A percentile compares a stretch with the other conserved stretches of the same genome.
Conservation (phyloP, 2,329 filamentous ascomycete species). For the Incumbomyces lentus region DNA sequence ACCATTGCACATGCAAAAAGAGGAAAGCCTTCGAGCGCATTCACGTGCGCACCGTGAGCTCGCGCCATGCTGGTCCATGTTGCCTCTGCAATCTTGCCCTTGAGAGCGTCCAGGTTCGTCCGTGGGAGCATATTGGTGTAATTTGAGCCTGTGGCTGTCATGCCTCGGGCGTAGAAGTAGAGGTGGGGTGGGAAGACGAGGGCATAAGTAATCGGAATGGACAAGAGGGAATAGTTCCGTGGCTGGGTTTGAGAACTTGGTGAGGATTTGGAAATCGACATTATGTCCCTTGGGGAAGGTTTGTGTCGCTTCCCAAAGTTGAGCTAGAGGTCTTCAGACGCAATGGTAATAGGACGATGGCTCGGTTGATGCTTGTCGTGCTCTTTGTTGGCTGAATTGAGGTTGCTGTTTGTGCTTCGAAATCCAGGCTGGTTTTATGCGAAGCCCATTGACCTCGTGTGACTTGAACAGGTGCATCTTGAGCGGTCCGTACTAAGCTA, state of each 20-base stretch:
- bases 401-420: too few species aligned
- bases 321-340: too few species aligned
- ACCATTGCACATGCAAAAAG: constrained; percentile 29
- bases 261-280: background rate
- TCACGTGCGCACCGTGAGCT: constrained; percentile 26
- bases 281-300: too few species aligned
- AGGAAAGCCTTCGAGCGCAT: constrained; percentile 27
- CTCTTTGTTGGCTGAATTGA: too few species aligned
- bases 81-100: constrained; percentile 20
- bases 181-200: constrained; percentile 24
- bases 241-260: background rate
- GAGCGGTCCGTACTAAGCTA: background rate
- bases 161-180: constrained; percentile 25
- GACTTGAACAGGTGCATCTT: too few species aligned
- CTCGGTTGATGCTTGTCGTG: too few species aligned
- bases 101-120: constrained; percentile 24
- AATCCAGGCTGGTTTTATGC: too few species aligned
- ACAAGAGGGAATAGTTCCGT: constrained; percentile 21
- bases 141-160: constrained; percentile 23
- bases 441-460: too few species aligned
- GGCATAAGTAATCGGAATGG: constrained; percentile 25
- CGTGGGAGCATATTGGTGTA: constrained; percentile 25
- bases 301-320: too few species aligned
- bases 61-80: constrained; percentile 21
- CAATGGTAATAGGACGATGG: too few species aligned